Evolutionary conservation across 2,329 filamentous ascomycete species (phyloP).

Genomic region (Colletotrichum sp.): DNA sequence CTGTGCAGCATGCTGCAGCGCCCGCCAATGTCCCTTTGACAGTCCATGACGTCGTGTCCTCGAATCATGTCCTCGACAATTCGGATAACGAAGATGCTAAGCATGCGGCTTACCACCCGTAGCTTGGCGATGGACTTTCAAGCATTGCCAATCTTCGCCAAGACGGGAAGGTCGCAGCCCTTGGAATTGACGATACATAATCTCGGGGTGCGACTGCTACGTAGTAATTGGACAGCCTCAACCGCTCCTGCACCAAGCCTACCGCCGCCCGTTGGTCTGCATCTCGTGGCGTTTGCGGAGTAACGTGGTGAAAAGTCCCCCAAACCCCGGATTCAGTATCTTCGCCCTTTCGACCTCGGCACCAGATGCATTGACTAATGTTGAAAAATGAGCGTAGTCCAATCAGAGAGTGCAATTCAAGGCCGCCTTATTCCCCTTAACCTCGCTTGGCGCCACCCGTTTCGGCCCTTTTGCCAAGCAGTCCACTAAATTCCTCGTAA

Average conservation of each 20-base stretch:
- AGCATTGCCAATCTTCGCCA: background rate
- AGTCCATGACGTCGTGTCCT: background rate
- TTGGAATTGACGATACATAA: background rate
- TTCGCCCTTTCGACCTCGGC: conserved; percentile 1
- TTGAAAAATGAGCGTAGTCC: background rate
- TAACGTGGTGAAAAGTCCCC: background rate
- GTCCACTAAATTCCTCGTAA: background rate
- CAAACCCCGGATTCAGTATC: background rate
- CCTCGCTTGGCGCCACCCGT: conserved; percentile 17
- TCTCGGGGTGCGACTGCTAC: background rate
- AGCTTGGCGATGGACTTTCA: background rate
- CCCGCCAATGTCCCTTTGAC: background rate
- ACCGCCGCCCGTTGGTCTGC: background rate
- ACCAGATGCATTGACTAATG: conserved; percentile 3
- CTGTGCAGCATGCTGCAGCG: background rate
- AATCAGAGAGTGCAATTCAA: background rate
- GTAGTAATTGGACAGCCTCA: background rate
- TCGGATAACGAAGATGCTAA: background rate
- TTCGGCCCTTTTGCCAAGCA: conserved; percentile 19
- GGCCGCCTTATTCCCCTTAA: conserved; percentile 14
- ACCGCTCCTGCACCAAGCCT: background rate
- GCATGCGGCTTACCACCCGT: background rate
- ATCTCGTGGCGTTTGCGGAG: background rate
- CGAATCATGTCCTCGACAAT: background rate
- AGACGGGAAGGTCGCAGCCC: background rate